Base-by-base conservation (phyloP, 1,139 yeast genomes). In the Pichia norvegensis region DNA sequence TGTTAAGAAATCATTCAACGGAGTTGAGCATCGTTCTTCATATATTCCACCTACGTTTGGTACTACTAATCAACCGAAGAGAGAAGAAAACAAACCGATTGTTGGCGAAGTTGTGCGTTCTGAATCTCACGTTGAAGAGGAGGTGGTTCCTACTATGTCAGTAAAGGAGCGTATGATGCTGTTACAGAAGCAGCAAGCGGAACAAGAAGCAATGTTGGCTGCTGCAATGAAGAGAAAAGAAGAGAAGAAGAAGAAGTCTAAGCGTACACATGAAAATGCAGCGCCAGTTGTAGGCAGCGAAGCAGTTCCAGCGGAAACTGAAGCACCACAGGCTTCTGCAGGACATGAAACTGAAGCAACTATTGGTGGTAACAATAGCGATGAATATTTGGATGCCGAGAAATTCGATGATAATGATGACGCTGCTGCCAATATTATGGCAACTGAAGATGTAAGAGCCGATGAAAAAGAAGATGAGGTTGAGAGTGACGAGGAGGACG, bases 151-250 rank as follows among this genome's bases (percentile, higher is more conserved):
- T 13, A 81, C 84, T 55, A 67, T 88, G 68, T 82, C 95, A 47
- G 70, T 92, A 59, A 85, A 85, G 60, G 97, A 92, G 55, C 75
- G 97, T 53, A 87, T 92, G 60, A 86, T 86, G 11, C 61, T 86
- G 59, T 70, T 92, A 46, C 95, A 90, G 61, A 78, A 86, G 59
- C 81, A 81, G 49, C 96, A 86, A 62, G 76, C 77, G 47, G 87
- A 85, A 57, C 95, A 86, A 58, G 86, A 84, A 6, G 90, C 84
- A 55, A 74, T 85, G 43, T 79, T 78, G 48, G 85, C 75, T 25
- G 85, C 84, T 2, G 75, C 81, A 8, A 52, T 70, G 55, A 74
- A 74, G 52, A 74, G 76, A 55, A 74, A 74, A 50, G 79, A 78
- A 52, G 81, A 78, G 58, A 74, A 76, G 52, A 72, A 71, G 35